A percentile compares a stretch with the other conserved stretches of the same genome.
These are phyloP conservation scores for Funneliformis mosseae DNA, from an alignment of 192 early-diverging fungal genomes.

Conservation along the genomic window DNA sequence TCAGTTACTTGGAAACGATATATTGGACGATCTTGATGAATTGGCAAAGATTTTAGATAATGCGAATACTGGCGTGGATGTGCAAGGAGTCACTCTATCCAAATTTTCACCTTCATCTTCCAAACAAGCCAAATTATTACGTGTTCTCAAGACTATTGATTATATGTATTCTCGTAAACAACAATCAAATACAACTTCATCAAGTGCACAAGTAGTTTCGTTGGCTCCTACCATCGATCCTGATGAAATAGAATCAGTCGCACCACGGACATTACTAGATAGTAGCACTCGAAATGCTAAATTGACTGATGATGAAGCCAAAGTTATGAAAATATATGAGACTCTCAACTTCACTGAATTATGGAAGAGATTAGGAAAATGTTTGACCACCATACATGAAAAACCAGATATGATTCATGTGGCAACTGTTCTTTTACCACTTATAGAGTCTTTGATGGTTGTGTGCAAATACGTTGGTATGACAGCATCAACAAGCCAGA, in stretches of 20 bases:
- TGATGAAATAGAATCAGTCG: slow-evolving; percentile 42
- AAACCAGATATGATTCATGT: slow-evolving; percentile 84
- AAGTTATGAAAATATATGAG: slow-evolving; percentile 53
- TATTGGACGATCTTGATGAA: slow-evolving; percentile 69
- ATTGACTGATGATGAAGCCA: slow-evolving; percentile 51
- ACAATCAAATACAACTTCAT: slow-evolving; percentile 34
- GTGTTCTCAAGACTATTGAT: slow-evolving; percentile 93
- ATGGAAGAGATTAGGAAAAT: slow-evolving; percentile 79
- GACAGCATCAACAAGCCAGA: slow-evolving; percentile 43
- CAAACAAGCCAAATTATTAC: slow-evolving; percentile 87
- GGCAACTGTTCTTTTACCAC: slow-evolving; percentile 88
- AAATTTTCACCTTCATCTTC: slow-evolving; percentile 86
- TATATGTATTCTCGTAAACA: slow-evolving; percentile 71
- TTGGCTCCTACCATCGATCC: slow-evolving; percentile 48
- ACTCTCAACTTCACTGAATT: slow-evolving; percentile 61
- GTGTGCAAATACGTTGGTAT: slow-evolving; percentile 86
- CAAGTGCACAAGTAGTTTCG: slow-evolving; percentile 49
- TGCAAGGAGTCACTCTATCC: slow-evolving; percentile 71
- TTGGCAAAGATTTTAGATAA: slow-evolving; percentile 61
- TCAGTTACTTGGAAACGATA: slow-evolving; percentile 64
- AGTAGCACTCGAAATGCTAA: slow-evolving; percentile 33
- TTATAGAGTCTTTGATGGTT: slow-evolving; percentile 98
- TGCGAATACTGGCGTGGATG: slow-evolving; percentile 63
- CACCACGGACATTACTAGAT: slow-evolving; percentile 48
- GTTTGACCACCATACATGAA: slow-evolving; percentile 71